Base-by-base conservation (phyloP, 352 stramenopile species). In the Stramenopiles sp. region DNA sequence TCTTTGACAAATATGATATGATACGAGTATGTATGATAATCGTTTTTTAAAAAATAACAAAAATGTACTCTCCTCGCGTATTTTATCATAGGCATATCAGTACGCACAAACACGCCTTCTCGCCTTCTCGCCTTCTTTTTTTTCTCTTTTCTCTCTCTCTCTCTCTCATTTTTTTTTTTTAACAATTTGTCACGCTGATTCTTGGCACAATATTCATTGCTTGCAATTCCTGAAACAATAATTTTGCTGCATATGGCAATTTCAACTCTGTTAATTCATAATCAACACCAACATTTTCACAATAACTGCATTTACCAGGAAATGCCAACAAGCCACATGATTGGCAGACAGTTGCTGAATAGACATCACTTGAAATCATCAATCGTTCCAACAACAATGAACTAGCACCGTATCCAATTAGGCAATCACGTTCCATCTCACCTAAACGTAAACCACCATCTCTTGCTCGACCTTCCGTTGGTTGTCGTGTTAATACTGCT, bases 401-500 rank as follows among this genome's bases (percentile, higher is more conserved):
- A 78, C 92, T 97, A 63, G 96, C 96, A 69, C 97, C 97, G 85
- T 99, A 99, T 30, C 94, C 96, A 82, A 99, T 99, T 13, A 99
- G 86, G 86, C 96, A 99, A 87, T 99, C 97, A 74, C 96, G 91
- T 84, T 99, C 96, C 96, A 99, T 99, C 88, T 99, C 97, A 80
- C 97, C 97, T 38, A 99, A 87, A 80, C 97, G 95, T 78, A 99
- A 85, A 78, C 97, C 97, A 83, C 97, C 97, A 81, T 99, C 95
- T 33, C 95, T 91, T 63, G 92, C 96, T 31, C 96, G 87, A 79
- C 97, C 97, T 89, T 99, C 96, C 0, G 96, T 99, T 13, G 97
- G 97, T 86, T 99, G 97, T 0, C 96, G 89, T 63, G 97, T 99
- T 0, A 99, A 88, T 63, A 95, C 89, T 27, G 83, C 95, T 30